phyloP scores from a whole-genome alignment of 345 rosid species.

The Microthlaspi erraticum region DNA sequence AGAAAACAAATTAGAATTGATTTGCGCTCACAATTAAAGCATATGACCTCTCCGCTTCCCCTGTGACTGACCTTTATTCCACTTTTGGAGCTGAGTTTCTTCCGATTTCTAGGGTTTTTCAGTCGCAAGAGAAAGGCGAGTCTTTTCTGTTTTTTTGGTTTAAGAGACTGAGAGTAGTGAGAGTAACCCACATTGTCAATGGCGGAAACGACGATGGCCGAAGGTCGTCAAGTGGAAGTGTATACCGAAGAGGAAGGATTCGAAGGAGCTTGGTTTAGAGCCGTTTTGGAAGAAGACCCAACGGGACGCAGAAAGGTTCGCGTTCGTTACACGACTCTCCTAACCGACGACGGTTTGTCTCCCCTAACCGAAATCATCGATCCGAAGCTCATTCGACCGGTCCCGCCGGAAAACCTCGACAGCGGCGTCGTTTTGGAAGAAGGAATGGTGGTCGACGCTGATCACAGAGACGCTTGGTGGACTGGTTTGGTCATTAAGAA shows the following conservation, averaged over 20 bases:
- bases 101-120: too few relatives aligned
- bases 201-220: too few relatives aligned
- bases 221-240: slow-evolving; percentile 52
- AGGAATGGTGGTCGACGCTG: slow-evolving; percentile 54
- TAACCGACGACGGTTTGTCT: slow-evolving; percentile 43
- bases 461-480: slow-evolving; percentile 59
- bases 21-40: too few relatives aligned
- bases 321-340: slow-evolving; percentile 50
- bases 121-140: too few relatives aligned
- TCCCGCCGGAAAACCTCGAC: slow-evolving; percentile 43
- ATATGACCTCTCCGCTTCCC: too few relatives aligned
- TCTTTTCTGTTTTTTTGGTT: background rate
- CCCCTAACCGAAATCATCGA: slow-evolving; percentile 46
- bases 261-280: slow-evolving; percentile 58
- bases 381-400: slow-evolving; percentile 50
- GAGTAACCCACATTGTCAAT: too few relatives aligned
- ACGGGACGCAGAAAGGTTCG: slow-evolving; percentile 44
- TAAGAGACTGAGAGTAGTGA: background rate
- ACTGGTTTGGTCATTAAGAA: slow-evolving; percentile 57
- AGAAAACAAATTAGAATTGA: too few relatives aligned
- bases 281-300: slow-evolving; percentile 50
- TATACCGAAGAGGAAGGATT: slow-evolving; percentile 62
- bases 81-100: too few relatives aligned
- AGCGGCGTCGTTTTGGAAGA: slow-evolving; percentile 37
- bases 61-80: too few relatives aligned